A percentile compares a stretch with the other conserved stretches of the same genome.
phyloP scores from a whole-genome alignment of 2,329 filamentous ascomycete genomes.

The Ophiostoma piceae region DNA sequence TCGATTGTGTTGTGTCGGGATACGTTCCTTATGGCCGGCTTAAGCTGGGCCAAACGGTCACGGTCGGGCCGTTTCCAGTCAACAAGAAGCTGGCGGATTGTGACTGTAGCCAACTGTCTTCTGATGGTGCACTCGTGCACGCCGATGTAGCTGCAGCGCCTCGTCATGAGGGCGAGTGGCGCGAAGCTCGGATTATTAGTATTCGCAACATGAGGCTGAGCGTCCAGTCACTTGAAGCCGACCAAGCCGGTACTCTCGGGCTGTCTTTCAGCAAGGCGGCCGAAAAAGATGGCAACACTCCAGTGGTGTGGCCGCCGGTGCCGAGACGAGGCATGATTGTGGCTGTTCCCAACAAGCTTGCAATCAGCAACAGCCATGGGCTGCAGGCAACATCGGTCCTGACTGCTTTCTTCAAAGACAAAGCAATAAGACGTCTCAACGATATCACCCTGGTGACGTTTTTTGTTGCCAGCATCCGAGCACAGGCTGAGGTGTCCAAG shows the following conservation, averaged over 20 bases:
- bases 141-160: slow-evolving; percentile 41
- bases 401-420: slow-evolving; percentile 63
- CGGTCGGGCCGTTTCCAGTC: slow-evolving; percentile 71
- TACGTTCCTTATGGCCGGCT: slow-evolving; percentile 74
- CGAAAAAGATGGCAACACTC: too few relatives aligned
- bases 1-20: slow-evolving; percentile 74
- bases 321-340: slow-evolving; percentile 81
- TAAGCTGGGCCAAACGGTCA: slow-evolving; percentile 68
- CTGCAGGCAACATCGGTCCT: slow-evolving; percentile 64
- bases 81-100: slow-evolving; percentile 45
- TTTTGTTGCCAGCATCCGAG: slow-evolving; percentile 81
- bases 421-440: slow-evolving; percentile 57
- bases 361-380: slow-evolving; percentile 51
- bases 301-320: slow-evolving; percentile 33
- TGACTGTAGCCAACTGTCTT: slow-evolving; percentile 28
- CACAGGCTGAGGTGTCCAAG: slow-evolving; percentile 62
- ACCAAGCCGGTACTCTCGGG: slow-evolving; percentile 86
- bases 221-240: slow-evolving; percentile 66
- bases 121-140: neutral
- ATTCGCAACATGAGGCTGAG: slow-evolving; percentile 83
- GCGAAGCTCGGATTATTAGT: slow-evolving; percentile 72
- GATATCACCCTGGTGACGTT: slow-evolving; percentile 69
- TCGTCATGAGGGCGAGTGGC: slow-evolving; percentile 64
- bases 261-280: slow-evolving; percentile 50
- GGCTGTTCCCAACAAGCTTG: slow-evolving; percentile 55